Percentiles rank a stretch among this genome's conserved stretches.
phyloP scores from a whole-genome alignment of 805 yeast species.

The Komagataella mondaviorum region DNA sequence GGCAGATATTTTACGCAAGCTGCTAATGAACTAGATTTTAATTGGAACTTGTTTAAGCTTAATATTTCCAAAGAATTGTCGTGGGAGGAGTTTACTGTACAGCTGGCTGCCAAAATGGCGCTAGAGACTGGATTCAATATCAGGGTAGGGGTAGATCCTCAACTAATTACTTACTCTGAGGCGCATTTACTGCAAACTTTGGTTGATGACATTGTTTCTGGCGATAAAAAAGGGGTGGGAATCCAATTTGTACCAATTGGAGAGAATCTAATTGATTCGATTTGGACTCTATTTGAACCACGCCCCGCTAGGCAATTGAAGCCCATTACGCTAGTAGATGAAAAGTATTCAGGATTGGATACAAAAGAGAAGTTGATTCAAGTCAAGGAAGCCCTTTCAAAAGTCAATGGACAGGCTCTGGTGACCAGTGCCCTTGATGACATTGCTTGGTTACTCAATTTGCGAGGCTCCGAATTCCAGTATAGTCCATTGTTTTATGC shows the following conservation, averaged over 20 bases:
- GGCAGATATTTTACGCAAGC: slow-evolving; percentile 52
- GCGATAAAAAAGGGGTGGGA: slow-evolving; percentile 15
- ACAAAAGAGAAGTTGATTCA: slow-evolving; percentile 42
- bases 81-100: slow-evolving; percentile 48
- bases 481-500: slow-evolving; percentile 82
- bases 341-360: slow-evolving; percentile 52
- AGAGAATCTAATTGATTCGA: slow-evolving; percentile 32
- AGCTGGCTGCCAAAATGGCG: slow-evolving; percentile 34
- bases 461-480: slow-evolving; percentile 55
- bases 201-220: slow-evolving; percentile 13
- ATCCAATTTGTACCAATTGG: slow-evolving; percentile 29
- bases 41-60: slow-evolving; percentile 43
- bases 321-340: slow-evolving; percentile 34
- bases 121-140: slow-evolving; percentile 26
- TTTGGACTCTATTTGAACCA: slow-evolving; percentile 44
- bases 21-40: slow-evolving; percentile 40
- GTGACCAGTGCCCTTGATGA: slow-evolving; percentile 31
- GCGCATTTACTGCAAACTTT: slow-evolving; percentile 18
- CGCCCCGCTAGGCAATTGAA: slow-evolving; percentile 43
- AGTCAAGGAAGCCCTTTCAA: slow-evolving; percentile 22
- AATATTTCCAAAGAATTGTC: slow-evolving; percentile 33
- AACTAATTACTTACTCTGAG: slow-evolving; percentile 24
- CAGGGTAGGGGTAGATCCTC: slow-evolving; percentile 34
- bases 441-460: slow-evolving; percentile 38
- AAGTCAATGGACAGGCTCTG: slow-evolving; percentile 14